Base-by-base conservation (phyloP, 73 alveolate species). In the Paraurostyla sp. region DNA sequence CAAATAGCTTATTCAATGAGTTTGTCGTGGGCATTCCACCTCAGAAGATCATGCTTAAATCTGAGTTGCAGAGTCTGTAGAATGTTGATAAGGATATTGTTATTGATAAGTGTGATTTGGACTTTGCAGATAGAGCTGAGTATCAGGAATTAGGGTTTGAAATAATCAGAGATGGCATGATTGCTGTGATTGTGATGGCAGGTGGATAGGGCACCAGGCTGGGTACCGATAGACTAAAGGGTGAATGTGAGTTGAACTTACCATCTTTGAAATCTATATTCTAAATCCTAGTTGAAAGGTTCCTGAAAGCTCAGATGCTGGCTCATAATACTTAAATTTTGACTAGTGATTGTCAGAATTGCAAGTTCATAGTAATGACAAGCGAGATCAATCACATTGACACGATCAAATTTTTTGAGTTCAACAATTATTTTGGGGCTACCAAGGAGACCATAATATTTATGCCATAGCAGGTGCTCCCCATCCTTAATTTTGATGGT, bases 181-280 rank as follows among this genome's bases (percentile, higher is more conserved):
- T 95, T 3, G 99, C 98, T 0, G 88, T 94, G 0, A 87, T 96
- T 25, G 93, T 97, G 76, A 87, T 97, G 87, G 98, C 99, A 16
- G 99, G 99, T 0, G 99, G 99, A 38, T 75, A 86, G 90, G 99
- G 99, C 1, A 88, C 99, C 22, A 81, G 99, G 71, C 91, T 97
- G 2, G 99, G 99, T 0, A 93, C 88, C 73, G 83, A 92, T 51
- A 93, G 90, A 52, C 98, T 99, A 3, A 97, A 97, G 85, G 99
- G 99, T 9, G 96, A 87, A 94, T 97, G 91, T 91, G 92, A 93
- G 73, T 93, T 97, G 43, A 97, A 97, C 18, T 58, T 95, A n/a
- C 97, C 98, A 42, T 91, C 98, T 82, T 88, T 91, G 49, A 96
- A 96, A 84, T 29, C 97, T 7, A 76, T 97, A 76, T 96, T 96